A percentile compares a stretch with the other conserved stretches of the same genome.
phyloP scores from a whole-genome alignment of 805 yeast species.

The Peterozyma toletana region DNA sequence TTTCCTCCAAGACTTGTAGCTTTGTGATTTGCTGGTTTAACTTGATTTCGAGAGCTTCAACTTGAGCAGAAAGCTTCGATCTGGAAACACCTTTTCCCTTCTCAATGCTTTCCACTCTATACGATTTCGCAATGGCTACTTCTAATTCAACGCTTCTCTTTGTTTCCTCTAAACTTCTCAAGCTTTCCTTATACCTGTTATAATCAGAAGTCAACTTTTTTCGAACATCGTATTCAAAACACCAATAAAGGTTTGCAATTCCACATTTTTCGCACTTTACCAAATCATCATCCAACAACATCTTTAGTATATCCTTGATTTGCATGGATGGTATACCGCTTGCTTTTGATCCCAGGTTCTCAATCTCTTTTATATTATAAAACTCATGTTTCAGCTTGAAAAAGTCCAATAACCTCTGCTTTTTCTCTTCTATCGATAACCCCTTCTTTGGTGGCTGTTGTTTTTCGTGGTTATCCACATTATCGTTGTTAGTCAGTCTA shows the following conservation, averaged over 20 bases:
- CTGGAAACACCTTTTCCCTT: constrained; percentile 3
- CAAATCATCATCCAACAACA: constrained; percentile 40
- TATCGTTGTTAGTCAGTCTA: too few relatives aligned
- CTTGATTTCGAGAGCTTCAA: constrained; percentile 5
- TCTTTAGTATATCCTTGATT: constrained; percentile 41
- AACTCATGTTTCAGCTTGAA: constrained; percentile 31
- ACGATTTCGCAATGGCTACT: constrained; percentile 10
- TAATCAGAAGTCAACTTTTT: constrained; percentile 9
- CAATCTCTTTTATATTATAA: constrained; percentile 45
- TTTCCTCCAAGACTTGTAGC: constrained; percentile 2
- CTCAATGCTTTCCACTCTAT: constrained; percentile 9
- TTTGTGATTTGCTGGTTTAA: constrained; percentile 3
- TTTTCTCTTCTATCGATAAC: constrained; percentile 32
- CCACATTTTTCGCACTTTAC: constrained; percentile 52
- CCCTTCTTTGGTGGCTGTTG: constrained; percentile 16
- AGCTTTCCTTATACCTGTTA: constrained; percentile 12
- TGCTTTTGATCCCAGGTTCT: constrained; percentile 34
- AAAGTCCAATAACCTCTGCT: constrained; percentile 26
- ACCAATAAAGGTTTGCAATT: constrained; percentile 42
- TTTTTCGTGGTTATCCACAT: not conserved
- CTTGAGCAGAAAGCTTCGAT: constrained; percentile 1
- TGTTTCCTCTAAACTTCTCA: constrained; percentile 8
- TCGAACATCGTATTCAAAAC: constrained; percentile 26
- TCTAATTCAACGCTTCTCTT: constrained; percentile 10
- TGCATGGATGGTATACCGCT: constrained; percentile 47